Base-by-base conservation (phyloP, 2,329 filamentous ascomycete species). In the Phialophora chinensis region DNA sequence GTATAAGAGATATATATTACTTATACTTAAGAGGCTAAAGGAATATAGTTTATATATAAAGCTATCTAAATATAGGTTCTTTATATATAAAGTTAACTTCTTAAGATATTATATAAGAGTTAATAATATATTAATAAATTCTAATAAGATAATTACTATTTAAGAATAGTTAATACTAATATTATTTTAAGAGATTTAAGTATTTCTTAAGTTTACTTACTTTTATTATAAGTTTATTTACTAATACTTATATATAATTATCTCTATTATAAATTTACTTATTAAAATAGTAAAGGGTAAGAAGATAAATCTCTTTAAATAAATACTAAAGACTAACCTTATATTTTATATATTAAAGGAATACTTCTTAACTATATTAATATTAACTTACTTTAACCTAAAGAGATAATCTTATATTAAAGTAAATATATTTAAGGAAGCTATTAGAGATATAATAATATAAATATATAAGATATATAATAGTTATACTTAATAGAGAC, bases 141-240 rank as follows among this genome's bases (percentile, higher is more conserved):
- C 20, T 38, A 20, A 20, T 7, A 42, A 14, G 23, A 27, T 57
- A 11, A 14, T 25, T 14, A 31, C 17, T 23, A 57, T 57, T 20
- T 11, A 20, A 27, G 33, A 57, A 14, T 57, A 57, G 31, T 14
- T 20, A 20, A 25, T 23, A 1, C 11, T 7, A n/a, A 35, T 23
- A 8, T 35, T 25, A 4, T 57, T 57, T 25, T 11, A 25, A 25
- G 20, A 57, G n/a, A 57, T 57, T 12, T 57, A 57, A 33, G 27
- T 57, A 20, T 57, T 57, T 23, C 54, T 57, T 23, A 20, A 14
- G 42, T 44, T 44, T 20, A 20, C 6, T 3, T 10, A 44, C 42
- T 44, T 44, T 6, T 44, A 44, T 44, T 6, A 12, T 3, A 20
- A 6, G 2, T 57, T 57, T 42, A 57, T 57, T 14, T 38, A 38